phyloP scores from a whole-genome alignment of 805 yeast genomes.

The Saccharomycopsis sp. region DNA sequence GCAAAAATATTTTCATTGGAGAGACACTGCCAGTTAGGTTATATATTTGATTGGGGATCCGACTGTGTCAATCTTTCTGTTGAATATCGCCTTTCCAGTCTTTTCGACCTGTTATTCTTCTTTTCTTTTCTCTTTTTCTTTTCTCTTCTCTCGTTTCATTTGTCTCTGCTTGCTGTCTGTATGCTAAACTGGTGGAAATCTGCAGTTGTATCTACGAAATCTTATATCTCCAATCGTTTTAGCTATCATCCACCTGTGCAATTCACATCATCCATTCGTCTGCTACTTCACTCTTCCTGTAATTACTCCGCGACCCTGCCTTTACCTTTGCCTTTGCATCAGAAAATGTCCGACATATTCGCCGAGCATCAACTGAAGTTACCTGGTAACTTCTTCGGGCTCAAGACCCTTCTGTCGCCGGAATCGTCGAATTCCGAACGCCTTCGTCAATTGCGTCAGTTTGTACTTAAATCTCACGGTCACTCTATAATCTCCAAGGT shows the following conservation, averaged over 20 bases:
- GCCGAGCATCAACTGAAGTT: constrained; percentile 28
- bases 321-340: neutral
- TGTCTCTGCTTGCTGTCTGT: no score
- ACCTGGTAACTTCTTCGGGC: constrained; percentile 75
- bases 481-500: constrained; percentile 89
- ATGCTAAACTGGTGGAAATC: neutral
- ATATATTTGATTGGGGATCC: no score
- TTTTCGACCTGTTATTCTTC: no score
- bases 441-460: constrained; percentile 44
- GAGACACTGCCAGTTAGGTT: no score
- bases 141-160: no score
- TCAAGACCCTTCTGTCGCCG: constrained; percentile 75
- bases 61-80: no score
- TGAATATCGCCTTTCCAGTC: no score
- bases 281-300: no score
- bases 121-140: neutral
- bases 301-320: no score
- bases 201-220: neutral
- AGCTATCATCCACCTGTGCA: no score
- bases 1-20: neutral
- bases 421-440: constrained; percentile 39
- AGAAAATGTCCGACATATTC: neutral
- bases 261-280: no score
- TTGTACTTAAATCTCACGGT: constrained; percentile 80
- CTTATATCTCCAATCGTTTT: no score